A percentile compares a stretch with the other conserved stretches of the same genome.
These are phyloP conservation scores for Peronospora belbahrii DNA, from an alignment of 352 stramenopile species.

Conservation along the genomic window DNA sequence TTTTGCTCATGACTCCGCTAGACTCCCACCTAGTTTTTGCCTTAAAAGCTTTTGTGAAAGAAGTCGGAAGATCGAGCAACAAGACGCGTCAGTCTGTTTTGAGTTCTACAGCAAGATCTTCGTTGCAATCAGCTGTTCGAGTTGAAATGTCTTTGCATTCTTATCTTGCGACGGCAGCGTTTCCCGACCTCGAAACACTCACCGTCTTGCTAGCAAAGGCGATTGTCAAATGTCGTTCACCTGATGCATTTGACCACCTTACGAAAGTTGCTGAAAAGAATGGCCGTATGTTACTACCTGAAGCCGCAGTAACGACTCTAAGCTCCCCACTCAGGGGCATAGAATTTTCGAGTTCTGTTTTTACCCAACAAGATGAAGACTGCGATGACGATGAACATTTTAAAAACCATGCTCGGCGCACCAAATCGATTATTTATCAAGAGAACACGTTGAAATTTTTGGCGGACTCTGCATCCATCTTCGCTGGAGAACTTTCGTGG, in stretches of 20 bases:
- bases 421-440: slow-evolving; percentile 28
- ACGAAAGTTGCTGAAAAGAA: slow-evolving; percentile 25
- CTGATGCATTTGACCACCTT: slow-evolving; percentile 23
- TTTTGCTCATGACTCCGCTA: slow-evolving; percentile 24
- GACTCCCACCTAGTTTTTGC: slow-evolving; percentile 27
- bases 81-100: slow-evolving; percentile 5
- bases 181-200: slow-evolving; percentile 31
- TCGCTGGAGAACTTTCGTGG: slow-evolving; percentile 17
- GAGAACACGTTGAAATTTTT: slow-evolving; percentile 26
- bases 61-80: slow-evolving; percentile 10
- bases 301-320: slow-evolving; percentile 15
- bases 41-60: slow-evolving; percentile 30
- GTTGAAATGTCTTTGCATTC: slow-evolving; percentile 32
- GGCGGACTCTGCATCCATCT: slow-evolving; percentile 11
- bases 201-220: slow-evolving; percentile 30
- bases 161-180: slow-evolving; percentile 21
- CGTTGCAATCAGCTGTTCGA: slow-evolving; percentile 18
- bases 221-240: slow-evolving; percentile 30
- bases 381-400: slow-evolving; percentile 4
- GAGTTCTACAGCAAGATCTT: slow-evolving; percentile 2
- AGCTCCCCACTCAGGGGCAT: slow-evolving; percentile 23
- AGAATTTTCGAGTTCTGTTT: slow-evolving; percentile 18
- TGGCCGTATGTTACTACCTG: slow-evolving; percentile 14
- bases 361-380: slow-evolving; percentile 10
- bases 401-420: slow-evolving; percentile 6